A percentile compares a stretch with the other conserved stretches of the same genome.
Conservation (phyloP, 306 rosid genomes). For the Dryas octopetala region DNA sequence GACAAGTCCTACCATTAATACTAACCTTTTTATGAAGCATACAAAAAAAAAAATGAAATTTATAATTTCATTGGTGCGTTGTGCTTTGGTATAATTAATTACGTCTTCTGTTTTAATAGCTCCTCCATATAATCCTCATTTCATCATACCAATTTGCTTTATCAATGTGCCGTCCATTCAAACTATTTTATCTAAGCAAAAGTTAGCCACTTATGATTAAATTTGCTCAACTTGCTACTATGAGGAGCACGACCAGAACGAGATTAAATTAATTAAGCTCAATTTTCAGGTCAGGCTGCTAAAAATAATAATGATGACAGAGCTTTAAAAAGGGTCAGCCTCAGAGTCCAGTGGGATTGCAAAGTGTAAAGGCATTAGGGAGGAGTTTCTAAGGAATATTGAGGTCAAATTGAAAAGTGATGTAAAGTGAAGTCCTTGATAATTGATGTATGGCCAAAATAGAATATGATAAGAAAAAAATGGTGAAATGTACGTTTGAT, state of each 20-base stretch:
- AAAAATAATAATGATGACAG: neutral
- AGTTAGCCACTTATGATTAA: neutral
- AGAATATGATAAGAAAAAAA: neutral
- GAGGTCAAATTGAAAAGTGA: neutral
- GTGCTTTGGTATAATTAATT: neutral
- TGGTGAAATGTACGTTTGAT: neutral
- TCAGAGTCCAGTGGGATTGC: neutral
- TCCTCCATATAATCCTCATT: neutral
- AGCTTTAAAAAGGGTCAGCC: neutral
- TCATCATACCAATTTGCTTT: neutral
- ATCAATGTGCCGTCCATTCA: neutral
- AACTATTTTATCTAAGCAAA: neutral
- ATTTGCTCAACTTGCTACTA: neutral
- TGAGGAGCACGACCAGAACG: neutral
- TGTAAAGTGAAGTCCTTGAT: neutral
- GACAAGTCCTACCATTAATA: neutral
- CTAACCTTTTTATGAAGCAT: neutral
- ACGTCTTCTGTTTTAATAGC: neutral
- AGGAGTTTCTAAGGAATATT: neutral
- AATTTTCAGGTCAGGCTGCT: neutral
- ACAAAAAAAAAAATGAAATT: neutral
- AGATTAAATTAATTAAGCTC: neutral
- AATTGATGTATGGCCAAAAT: neutral
- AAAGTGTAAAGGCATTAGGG: neutral
- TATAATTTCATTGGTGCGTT: neutral